These are phyloP conservation scores for Boletus speciosus DNA, from an alignment of 768 basidiomycete species.

Conservation along the genomic window DNA sequence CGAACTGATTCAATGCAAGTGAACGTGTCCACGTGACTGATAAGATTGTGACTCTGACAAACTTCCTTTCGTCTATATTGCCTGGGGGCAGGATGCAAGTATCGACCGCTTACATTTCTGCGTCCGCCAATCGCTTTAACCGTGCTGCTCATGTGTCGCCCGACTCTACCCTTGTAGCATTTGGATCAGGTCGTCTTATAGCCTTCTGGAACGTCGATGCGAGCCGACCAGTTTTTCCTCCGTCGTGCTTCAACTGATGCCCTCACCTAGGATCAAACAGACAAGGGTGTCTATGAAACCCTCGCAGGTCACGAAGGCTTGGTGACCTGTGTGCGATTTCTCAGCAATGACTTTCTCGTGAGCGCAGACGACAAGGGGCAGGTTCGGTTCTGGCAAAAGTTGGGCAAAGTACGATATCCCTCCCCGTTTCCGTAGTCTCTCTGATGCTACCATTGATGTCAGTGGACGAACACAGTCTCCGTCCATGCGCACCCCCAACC, in stretches of 20 bases:
- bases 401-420: constrained; percentile 22
- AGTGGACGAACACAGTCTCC: constrained; percentile 55
- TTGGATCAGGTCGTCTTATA: constrained; percentile 52
- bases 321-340: constrained; percentile 76
- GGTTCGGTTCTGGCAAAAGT: constrained; percentile 57
- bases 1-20: neutral
- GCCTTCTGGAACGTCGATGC: constrained; percentile 60
- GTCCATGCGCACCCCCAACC: constrained; percentile 64
- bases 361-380: constrained; percentile 77
- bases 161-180: constrained; percentile 43
- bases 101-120: constrained; percentile 42
- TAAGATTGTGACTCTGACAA: constrained; percentile 8
- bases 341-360: constrained; percentile 48
- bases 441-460: constrained; percentile 7
- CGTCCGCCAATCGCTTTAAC: constrained; percentile 46
- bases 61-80: neutral
- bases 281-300: constrained; percentile 61
- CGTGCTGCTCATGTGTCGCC: constrained; percentile 37
- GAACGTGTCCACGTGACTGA: constrained; percentile 11
- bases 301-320: constrained; percentile 70
- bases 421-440: constrained; percentile 7
- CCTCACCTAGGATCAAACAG: constrained; percentile 40
- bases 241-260: neutral
- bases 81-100: constrained; percentile 5
- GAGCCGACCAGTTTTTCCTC: constrained; percentile 16